Evolutionary conservation across 192 early-diverging fungal species (phyloP).

Genomic region (Backusella parvicylindrica): DNA sequence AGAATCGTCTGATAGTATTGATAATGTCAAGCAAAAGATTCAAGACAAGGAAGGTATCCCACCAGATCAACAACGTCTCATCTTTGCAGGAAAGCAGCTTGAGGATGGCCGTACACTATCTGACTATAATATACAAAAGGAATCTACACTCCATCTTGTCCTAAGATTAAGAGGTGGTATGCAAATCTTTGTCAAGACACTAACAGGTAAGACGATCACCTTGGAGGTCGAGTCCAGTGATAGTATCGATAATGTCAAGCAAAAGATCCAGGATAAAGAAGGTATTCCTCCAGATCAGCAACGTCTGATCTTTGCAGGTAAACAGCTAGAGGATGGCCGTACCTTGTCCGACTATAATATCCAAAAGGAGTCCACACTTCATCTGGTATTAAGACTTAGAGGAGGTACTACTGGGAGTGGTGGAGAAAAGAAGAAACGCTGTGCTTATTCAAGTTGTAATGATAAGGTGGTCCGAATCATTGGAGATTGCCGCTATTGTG

Average conservation of each 20-base stretch:
- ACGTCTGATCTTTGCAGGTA: slow-evolving; percentile 98
- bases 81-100: slow-evolving; percentile 99
- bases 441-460: slow-evolving; percentile 40
- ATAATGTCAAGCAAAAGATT: slow-evolving; percentile 90
- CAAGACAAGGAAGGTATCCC: slow-evolving; percentile 99
- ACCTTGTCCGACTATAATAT: slow-evolving; percentile 99
- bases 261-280: slow-evolving; percentile 56
- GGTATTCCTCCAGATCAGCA: slow-evolving; percentile 98
- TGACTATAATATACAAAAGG: slow-evolving; percentile 99
- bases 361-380: slow-evolving; percentile 98
- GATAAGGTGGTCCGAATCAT: slow-evolving; percentile 64
- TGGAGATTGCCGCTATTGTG: slow-evolving; percentile 66
- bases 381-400: slow-evolving; percentile 93
- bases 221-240: slow-evolving; percentile 57
- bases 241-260: slow-evolving; percentile 59
- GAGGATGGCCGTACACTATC: slow-evolving; percentile 97
- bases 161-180: slow-evolving; percentile 92
- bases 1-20: slow-evolving; percentile 50
- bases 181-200: slow-evolving; percentile 65
- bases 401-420: slow-evolving; percentile 42
- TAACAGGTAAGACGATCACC: slow-evolving; percentile 63
- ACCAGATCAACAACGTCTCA: slow-evolving; percentile 98
- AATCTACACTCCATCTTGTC: slow-evolving; percentile 96
- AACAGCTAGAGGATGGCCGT: slow-evolving; percentile 99
- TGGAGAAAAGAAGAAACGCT: slow-evolving; percentile 23